Evolutionary conservation across 169 alveolate species (phyloP).

Genomic region (Eimeria sp.): DNA sequence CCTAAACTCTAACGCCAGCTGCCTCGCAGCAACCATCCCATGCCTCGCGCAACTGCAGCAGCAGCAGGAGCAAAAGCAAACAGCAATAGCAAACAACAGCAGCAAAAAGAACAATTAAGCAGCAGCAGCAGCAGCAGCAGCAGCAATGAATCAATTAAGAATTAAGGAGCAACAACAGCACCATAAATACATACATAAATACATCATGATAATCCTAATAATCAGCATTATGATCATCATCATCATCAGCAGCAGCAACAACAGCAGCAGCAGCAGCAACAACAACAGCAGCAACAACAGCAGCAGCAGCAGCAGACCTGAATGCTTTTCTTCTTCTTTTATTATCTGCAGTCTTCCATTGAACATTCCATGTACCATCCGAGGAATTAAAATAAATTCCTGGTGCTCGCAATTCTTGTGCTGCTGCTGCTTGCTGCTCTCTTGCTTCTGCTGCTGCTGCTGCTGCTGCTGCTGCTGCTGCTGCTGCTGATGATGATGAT

Average conservation of each 20-base stretch:
- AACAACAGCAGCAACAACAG: too few species aligned
- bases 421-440: constrained; percentile 55
- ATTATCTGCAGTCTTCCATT: constrained; percentile 20
- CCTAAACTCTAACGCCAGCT: constrained; percentile 18
- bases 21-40: constrained; percentile 28
- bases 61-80: constrained; percentile 8
- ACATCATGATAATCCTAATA: too few species aligned
- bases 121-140: background rate
- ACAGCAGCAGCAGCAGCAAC: too few species aligned
- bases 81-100: too few species aligned
- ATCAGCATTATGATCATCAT: too few species aligned
- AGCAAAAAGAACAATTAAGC: background rate
- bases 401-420: constrained; percentile 20
- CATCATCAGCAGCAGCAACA: too few species aligned
- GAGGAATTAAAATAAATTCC: constrained; percentile 15
- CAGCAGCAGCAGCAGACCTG: too few species aligned
- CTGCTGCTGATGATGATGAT: background rate
- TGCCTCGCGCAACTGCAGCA: constrained; percentile 56
- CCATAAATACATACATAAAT: too few species aligned
- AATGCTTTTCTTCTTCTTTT: background rate
- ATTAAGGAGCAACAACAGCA: too few species aligned
- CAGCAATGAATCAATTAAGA: background rate
- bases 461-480: constrained; percentile 23
- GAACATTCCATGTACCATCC: constrained; percentile 34
- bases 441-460: constrained; percentile 1